Base-by-base conservation (phyloP, 129 eudicot species). In the Dittrichia graveolens region DNA sequence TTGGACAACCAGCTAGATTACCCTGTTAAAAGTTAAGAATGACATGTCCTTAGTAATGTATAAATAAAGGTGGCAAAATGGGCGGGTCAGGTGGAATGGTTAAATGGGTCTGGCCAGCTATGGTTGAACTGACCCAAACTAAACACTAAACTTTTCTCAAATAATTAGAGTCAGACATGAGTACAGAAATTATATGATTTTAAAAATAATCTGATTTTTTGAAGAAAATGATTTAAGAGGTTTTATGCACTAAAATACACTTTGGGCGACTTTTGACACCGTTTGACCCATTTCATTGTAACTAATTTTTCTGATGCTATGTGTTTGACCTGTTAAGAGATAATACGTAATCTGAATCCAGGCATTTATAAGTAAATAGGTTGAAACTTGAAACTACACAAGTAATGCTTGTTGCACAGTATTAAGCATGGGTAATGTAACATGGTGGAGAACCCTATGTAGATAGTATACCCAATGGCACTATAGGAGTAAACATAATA, bases 1-100 rank as follows among this genome's bases (percentile, higher is more conserved):
- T 84, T 77, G 97, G 97, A 83, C 96, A 91, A 55, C 92, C 93
- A 40, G 79, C 52, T 47, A 71, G 65, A 73, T 68, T 81, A 9
- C 87, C 89, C 96, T 90, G 81, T 78, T 57, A 14, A 40, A 48
- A 61, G 72, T 66, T 18, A 53, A 44, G 14, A 44, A 71, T 61
- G 58, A 6, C 56, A 63, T 38, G 41, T 49, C 3, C 49, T 74
- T 64, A 40, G 54, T 55, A 69, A 38, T 3, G 47, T 49, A 31
- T 16, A 34, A 8, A 8, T n/a, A 12, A 5, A 40, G 4, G 31
- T 34, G 39, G 11, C 13, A 42, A 63, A 63, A 61, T 12, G n/a
- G n/a, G n/a, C n/a, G n/a, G n/a, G n/a, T n/a, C n/a, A n/a, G n/a
- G n/a, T n/a, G n/a, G n/a, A n/a, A n/a, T n/a, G n/a, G n/a, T n/a